These are phyloP conservation scores for Ophiostoma sp. DNA, from an alignment of 2,329 filamentous ascomycete species.

Conservation along the genomic window DNA sequence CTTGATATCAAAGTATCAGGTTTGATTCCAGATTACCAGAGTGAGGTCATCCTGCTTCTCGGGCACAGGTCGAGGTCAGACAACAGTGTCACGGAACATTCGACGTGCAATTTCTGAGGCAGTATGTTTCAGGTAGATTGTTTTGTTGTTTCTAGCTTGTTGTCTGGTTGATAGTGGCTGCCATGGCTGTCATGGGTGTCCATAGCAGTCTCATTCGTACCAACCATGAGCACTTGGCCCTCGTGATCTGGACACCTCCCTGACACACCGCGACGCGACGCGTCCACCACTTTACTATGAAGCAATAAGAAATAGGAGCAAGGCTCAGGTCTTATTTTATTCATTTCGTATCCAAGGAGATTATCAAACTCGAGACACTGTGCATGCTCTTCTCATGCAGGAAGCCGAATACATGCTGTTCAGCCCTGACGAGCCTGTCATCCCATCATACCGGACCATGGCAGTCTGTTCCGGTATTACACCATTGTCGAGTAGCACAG, in stretches of 20 bases:
- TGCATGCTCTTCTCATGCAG: background rate
- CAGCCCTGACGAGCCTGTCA: background rate
- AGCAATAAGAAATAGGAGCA: background rate
- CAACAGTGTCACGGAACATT: background rate
- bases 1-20: background rate
- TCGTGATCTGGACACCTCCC: background rate
- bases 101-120: background rate
- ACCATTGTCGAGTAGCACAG: background rate
- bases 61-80: background rate
- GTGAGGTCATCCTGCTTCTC: background rate
- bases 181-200: background rate
- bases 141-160: background rate
- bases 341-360: background rate
- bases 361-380: background rate
- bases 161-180: background rate
- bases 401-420: background rate
- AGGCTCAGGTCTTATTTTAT: background rate
- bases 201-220: background rate
- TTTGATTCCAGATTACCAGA: background rate
- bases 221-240: background rate
- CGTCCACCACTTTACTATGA: background rate
- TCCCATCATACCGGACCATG: background rate
- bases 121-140: background rate
- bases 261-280: conserved; percentile 1
- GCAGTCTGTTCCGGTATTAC: background rate